Evolutionary conservation across 140 eudicot genomes (phyloP).

Genomic region (Ambrosia hybrid): DNA sequence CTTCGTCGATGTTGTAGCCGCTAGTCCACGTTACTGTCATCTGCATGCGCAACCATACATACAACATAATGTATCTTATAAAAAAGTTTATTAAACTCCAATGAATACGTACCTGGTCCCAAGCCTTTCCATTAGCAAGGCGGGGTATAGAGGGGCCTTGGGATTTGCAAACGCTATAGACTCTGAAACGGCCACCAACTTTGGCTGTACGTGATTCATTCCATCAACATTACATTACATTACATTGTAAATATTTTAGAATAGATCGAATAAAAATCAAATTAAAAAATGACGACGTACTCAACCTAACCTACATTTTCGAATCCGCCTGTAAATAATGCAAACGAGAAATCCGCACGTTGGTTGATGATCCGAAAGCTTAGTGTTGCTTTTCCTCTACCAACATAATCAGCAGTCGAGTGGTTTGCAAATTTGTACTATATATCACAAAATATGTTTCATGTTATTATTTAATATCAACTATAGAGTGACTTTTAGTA

Average conservation of each 20-base stretch:
- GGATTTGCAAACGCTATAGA: constrained; percentile 67
- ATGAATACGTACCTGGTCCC: constrained; percentile 62
- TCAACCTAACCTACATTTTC: constrained; percentile 36
- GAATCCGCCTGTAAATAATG: constrained; percentile 63
- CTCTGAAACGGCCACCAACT: constrained; percentile 59
- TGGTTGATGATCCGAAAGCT: constrained; percentile 65
- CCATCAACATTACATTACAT: neutral
- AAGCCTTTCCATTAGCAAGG: constrained; percentile 80
- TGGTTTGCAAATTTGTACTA: constrained; percentile 54
- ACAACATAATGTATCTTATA: neutral
- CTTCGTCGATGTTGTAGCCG: constrained; percentile 73
- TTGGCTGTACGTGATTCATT: constrained; percentile 45
- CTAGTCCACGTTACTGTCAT: constrained; percentile 90
- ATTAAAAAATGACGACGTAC: neutral
- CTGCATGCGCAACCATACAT: constrained; percentile 28
- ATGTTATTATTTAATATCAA: constrained; percentile 4
- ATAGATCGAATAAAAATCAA: neutral
- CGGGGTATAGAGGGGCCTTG: constrained; percentile 93
- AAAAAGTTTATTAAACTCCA: neutral
- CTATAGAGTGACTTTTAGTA: neutral
- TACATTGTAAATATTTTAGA: neutral
- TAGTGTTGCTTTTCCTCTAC: constrained; percentile 58
- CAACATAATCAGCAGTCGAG: constrained; percentile 41
- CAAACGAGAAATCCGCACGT: constrained; percentile 70
- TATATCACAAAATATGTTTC: constrained; percentile 26